Evolutionary conservation across 345 rosid species (phyloP).

Genomic region (Gossypium rotundifolium): DNA sequence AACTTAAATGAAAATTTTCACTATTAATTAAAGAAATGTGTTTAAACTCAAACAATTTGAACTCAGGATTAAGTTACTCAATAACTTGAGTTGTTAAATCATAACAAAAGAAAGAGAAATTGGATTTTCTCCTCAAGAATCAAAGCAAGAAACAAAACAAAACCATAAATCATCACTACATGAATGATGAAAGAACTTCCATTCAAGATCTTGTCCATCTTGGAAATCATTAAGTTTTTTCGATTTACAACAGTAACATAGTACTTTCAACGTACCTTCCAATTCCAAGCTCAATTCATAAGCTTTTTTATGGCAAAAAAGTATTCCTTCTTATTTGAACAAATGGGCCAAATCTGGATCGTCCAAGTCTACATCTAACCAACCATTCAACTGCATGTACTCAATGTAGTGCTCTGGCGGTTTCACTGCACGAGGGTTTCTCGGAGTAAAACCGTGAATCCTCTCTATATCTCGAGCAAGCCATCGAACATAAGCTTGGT

Average conservation of each 20-base stretch:
- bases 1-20: no score
- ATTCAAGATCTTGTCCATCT: background rate
- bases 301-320: background rate
- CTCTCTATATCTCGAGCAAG: constrained; percentile 70
- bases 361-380: constrained; percentile 61
- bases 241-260: background rate
- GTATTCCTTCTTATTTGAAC: constrained; percentile 28
- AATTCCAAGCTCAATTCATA: background rate
- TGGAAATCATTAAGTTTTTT: background rate
- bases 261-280: background rate
- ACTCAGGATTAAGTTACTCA: no score
- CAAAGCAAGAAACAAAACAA: background rate
- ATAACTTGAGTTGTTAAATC: background rate
- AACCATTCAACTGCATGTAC: constrained; percentile 57
- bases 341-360: constrained; percentile 75
- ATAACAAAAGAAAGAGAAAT: background rate
- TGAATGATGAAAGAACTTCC: background rate
- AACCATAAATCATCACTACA: background rate
- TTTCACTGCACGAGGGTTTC: constrained; percentile 37
- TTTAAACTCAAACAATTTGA: no score
- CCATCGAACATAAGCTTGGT: constrained; percentile 57
- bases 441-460: constrained; percentile 51
- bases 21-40: no score
- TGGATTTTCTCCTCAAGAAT: background rate
- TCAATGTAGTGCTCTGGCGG: constrained; percentile 71